A percentile compares a stretch with the other conserved stretches of the same genome.
phyloP scores from a whole-genome alignment of 768 basidiomycete genomes.

The Mycena crocata region DNA sequence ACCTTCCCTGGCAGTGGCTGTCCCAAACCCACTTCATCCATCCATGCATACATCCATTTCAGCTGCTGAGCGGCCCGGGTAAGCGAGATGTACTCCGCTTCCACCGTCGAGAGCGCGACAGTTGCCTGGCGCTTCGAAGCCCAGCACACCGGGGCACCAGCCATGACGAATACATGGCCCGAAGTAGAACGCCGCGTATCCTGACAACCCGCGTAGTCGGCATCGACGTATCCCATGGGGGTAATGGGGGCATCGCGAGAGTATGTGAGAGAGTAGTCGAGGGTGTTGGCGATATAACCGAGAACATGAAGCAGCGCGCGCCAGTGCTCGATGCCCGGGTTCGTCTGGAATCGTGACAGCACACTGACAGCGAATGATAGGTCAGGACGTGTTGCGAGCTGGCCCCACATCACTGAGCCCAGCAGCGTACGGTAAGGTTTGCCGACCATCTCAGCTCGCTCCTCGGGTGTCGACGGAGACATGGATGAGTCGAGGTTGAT shows the following conservation, averaged over 20 bases:
- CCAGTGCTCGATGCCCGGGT: constrained; percentile 10
- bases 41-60: constrained; percentile 16
- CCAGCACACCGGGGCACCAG: constrained; percentile 40
- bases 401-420: constrained; percentile 10
- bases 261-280: neutral
- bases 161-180: constrained; percentile 38
- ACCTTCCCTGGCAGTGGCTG: neutral
- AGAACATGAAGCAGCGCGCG: neutral
- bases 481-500: neutral
- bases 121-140: constrained; percentile 19
- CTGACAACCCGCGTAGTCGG: constrained; percentile 39
- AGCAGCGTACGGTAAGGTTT: neutral
- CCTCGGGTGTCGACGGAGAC: neutral
- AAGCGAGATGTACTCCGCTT: constrained; percentile 2
- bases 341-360: too few species aligned
- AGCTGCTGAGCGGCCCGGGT: neutral
- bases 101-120: neutral
- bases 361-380: neutral
- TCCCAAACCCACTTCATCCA: neutral
- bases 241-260: neutral
- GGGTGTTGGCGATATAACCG: constrained; percentile 3
- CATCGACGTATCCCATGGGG: constrained; percentile 27
- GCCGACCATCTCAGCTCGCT: too few species aligned
- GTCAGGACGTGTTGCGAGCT: constrained; percentile 1
- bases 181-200: constrained; percentile 37